Evolutionary conservation across 1,139 yeast genomes (phyloP).

Genomic region (Candida gigantensis): DNA sequence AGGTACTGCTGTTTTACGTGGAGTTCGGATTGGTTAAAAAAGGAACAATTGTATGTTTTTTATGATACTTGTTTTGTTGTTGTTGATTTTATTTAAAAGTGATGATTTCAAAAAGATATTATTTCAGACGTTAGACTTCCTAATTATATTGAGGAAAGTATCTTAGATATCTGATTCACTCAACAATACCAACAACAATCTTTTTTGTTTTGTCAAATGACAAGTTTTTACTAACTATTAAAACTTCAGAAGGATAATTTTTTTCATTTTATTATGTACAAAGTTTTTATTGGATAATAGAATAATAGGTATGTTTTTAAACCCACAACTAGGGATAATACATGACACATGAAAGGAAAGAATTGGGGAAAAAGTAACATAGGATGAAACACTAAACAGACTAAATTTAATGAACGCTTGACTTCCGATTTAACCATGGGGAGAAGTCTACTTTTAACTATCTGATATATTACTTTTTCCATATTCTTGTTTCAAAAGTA

Average conservation of each 20-base stretch:
- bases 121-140: slow-evolving; percentile 34
- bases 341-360: slow-evolving; percentile 1
- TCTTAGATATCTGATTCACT: slow-evolving; percentile 27
- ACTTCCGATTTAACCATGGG: slow-evolving; percentile 14
- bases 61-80: too few relatives aligned
- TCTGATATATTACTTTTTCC: slow-evolving; percentile 6
- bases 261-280: background rate
- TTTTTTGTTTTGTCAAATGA: background rate
- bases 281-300: too few relatives aligned
- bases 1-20: slow-evolving; percentile 66
- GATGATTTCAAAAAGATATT: slow-evolving; percentile 30
- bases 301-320: slow-evolving; percentile 8
- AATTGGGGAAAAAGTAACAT: too few relatives aligned
- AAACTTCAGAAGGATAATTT: background rate
- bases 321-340: too few relatives aligned
- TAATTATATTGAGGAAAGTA: slow-evolving; percentile 26
- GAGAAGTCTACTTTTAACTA: slow-evolving; percentile 13
- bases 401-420: slow-evolving; percentile 16
- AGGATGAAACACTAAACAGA: slow-evolving; percentile 15
- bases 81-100: too few relatives aligned
- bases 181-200: background rate
- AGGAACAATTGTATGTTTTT: slow-evolving; percentile 9
- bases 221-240: background rate
- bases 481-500: background rate
- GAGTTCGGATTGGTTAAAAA: slow-evolving; percentile 39